phyloP scores from a whole-genome alignment of 345 rosid genomes.

The Geranium brycei region DNA sequence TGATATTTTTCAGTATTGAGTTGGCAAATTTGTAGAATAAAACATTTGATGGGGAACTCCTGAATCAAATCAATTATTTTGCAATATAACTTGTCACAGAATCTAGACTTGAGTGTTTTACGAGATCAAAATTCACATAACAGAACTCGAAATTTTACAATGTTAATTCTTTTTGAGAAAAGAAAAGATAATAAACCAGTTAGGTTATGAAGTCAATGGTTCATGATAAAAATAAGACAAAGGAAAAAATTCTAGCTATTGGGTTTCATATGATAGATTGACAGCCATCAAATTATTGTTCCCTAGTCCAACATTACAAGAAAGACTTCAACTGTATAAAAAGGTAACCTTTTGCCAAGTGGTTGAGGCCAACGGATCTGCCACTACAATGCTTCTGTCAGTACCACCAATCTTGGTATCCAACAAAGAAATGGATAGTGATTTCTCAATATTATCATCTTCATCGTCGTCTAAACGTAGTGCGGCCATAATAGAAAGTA shows the following conservation, averaged over 20 bases:
- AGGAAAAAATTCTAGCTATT: neutral
- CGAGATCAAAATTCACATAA: too few species aligned
- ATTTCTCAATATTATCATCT: slow-evolving; percentile 57
- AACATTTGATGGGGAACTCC: neutral
- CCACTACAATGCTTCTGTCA: slow-evolving; percentile 40
- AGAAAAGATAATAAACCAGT: too few species aligned
- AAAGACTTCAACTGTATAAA: slow-evolving; percentile 6
- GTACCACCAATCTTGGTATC: slow-evolving; percentile 30
- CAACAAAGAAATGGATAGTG: slow-evolving; percentile 44
- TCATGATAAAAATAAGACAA: too few species aligned
- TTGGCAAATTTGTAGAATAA: neutral
- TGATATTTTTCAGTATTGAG: neutral
- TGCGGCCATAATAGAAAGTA: slow-evolving; percentile 78
- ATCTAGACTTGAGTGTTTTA: neutral
- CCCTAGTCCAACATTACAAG: neutral
- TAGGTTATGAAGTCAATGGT: too few species aligned
- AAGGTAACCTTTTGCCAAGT: slow-evolving; percentile 78
- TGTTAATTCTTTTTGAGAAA: neutral
- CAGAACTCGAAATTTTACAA: too few species aligned
- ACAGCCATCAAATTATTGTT: neutral
- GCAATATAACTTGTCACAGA: neutral
- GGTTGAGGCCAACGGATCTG: slow-evolving; percentile 86
- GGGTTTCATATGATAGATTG: neutral
- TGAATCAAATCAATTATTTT: too few species aligned
- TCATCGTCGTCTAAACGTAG: slow-evolving; percentile 69